phyloP scores from a whole-genome alignment of 2,329 filamentous ascomycete species.

The Beauveria medogensis region DNA sequence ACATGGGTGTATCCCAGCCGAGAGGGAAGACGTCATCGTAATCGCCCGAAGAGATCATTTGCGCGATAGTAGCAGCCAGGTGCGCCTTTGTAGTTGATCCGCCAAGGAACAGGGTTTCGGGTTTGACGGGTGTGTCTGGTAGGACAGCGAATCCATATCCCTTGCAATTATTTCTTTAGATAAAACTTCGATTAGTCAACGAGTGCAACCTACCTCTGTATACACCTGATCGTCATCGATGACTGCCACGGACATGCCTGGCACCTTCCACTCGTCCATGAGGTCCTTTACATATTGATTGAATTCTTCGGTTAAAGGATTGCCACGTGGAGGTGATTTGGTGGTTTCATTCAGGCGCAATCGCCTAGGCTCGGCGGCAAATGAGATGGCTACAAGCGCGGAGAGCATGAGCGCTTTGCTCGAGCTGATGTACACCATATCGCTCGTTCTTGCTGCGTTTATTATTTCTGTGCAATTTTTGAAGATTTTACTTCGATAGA shows the following conservation, averaged over 20 bases:
- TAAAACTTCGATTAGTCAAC: background rate
- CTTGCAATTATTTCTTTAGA: background rate
- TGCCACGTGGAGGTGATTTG: background rate
- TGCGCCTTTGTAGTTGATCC: slow-evolving; percentile 1
- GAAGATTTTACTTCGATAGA: too few relatives aligned
- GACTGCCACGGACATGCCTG: slow-evolving; percentile 21
- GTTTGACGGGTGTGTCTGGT: background rate
- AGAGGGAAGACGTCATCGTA: background rate
- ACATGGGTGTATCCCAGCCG: slow-evolving; percentile 40
- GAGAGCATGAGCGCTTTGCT: background rate
- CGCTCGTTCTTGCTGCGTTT: background rate
- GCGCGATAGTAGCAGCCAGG: background rate
- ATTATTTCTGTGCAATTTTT: background rate
- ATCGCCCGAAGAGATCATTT: background rate
- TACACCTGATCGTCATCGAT: slow-evolving; percentile 20
- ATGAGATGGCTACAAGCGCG: background rate
- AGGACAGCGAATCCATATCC: background rate
- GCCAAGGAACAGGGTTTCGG: background rate
- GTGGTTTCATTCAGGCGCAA: background rate
- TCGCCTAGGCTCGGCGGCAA: background rate
- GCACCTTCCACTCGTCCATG: slow-evolving; percentile 20
- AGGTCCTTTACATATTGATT: slow-evolving; percentile 11
- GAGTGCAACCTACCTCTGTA: slow-evolving; percentile 16
- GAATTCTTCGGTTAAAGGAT: slow-evolving; percentile 16
- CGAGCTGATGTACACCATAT: background rate